Base-by-base conservation (phyloP, 2,329 filamentous ascomycete genomes). In the Ophiocordyceps sinensis region DNA sequence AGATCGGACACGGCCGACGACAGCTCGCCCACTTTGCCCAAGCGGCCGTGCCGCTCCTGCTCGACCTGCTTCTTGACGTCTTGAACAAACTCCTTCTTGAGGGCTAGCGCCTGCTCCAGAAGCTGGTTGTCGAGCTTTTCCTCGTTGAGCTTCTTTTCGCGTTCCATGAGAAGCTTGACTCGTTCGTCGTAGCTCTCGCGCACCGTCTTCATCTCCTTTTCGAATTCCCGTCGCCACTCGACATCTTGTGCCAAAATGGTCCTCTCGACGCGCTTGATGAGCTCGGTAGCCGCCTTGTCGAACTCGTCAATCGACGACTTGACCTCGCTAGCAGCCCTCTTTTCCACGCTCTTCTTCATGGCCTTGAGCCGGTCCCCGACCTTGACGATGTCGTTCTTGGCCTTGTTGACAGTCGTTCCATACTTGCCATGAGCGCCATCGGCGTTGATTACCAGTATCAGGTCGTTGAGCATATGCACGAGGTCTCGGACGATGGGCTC, bases 391-490 rank as follows among this genome's bases (percentile, higher is more conserved):
- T 94, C 83, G 41, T 72, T 69, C 71, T 95, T 96, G 47, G 89
- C 88, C 68, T 91, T 88, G 51, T 73, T 68, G 44, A 98, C 79
- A 1, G 86, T 81, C 3, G 75, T 73, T 40, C 77, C 78, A 63
- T 91, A 94, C 60, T 82, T 86, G 50, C 73, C 73, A 47, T 81
- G 76, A 43, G 85, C 77, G 45, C 81, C 77, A 58, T 94, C 89
- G 43, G 84, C 83, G 60, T 95, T 94, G 58, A 95, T 80, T 37
- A 93, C 85, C 9, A 85, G 79, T 56, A 98, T 94, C 53, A 98
- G 82, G 61, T 94, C 86, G 65, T 98, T 98, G 52, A 98, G 73
- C 65, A 94, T 89, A 66, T 85, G 89, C 44, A 94, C 86, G 6
- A 98, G 71, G 54, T 96, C 86, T 62, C 95, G 87, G 19, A 96